Evolutionary conservation across 2,329 filamentous ascomycete genomes (phyloP).

Genomic region (Anthostomella pinea): DNA sequence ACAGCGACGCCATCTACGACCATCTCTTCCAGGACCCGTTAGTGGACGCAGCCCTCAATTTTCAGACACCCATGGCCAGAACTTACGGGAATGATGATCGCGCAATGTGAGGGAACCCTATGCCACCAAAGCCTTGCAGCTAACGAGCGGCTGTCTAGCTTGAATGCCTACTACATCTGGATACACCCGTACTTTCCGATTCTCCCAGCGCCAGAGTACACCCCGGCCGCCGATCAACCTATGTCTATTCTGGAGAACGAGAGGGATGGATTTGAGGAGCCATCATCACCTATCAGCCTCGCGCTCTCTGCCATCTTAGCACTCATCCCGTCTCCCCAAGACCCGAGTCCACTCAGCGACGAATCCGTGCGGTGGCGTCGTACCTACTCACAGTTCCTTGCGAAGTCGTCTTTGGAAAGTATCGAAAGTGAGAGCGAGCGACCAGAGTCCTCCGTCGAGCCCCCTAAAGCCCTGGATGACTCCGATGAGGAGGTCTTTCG

Average conservation of each 20-base stretch:
- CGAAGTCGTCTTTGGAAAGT: slow-evolving; percentile 45
- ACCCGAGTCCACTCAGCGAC: slow-evolving; percentile 32
- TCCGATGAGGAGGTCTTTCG: slow-evolving; percentile 31
- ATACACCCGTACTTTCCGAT: slow-evolving; percentile 51
- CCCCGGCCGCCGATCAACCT: slow-evolving; percentile 33
- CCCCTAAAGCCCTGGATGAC: slow-evolving; percentile 42
- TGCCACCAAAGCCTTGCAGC: no score
- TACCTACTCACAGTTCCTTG: slow-evolving; percentile 47
- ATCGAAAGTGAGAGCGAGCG: slow-evolving; percentile 49
- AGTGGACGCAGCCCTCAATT: slow-evolving; percentile 11
- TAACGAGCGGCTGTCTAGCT: slow-evolving; percentile 24
- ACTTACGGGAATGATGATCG: slow-evolving; percentile 39
- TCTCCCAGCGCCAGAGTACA: slow-evolving; percentile 40
- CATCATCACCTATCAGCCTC: slow-evolving; percentile 42
- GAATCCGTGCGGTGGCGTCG: slow-evolving; percentile 43
- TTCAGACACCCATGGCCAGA: slow-evolving; percentile 36
- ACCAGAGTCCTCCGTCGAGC: slow-evolving; percentile 42
- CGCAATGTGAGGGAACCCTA: slow-evolving; percentile 40
- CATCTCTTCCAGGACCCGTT: slow-evolving; percentile 35
- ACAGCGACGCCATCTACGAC: slow-evolving; percentile 49
- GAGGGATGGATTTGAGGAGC: slow-evolving; percentile 36
- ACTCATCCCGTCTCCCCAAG: slow-evolving; percentile 44
- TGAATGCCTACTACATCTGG: slow-evolving; percentile 51
- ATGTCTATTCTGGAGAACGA: slow-evolving; percentile 35
- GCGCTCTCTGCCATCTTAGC: slow-evolving; percentile 48